Conservation (phyloP, 805 yeast genomes). For the Hanseniaspora singularis region DNA sequence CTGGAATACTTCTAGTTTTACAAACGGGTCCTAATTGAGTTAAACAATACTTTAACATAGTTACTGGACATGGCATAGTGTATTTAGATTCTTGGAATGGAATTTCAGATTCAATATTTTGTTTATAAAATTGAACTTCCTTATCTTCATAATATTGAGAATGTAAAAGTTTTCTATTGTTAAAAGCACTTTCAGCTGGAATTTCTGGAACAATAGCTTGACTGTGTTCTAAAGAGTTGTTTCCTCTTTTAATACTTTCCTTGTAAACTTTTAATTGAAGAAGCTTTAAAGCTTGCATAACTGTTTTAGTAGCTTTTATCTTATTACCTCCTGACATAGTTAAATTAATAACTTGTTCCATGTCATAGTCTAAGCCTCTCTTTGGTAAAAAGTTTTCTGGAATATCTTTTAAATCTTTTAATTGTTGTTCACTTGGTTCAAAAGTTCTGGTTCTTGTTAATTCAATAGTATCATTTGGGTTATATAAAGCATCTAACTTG, state of each 20-base stretch:
- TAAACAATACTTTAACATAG: constrained; percentile 56
- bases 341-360: constrained; percentile 68
- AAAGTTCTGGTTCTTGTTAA: constrained; percentile 26
- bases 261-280: constrained; percentile 36
- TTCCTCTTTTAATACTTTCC: constrained; percentile 40
- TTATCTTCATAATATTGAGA: neutral
- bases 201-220: constrained; percentile 5
- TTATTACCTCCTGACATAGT: constrained; percentile 90
- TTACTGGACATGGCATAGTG: constrained; percentile 41
- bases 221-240: constrained; percentile 9
- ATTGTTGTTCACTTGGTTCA: constrained; percentile 55
- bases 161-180: neutral
- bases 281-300: constrained; percentile 69
- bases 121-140: neutral
- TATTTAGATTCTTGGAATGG: constrained; percentile 1
- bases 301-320: constrained; percentile 57
- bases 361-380: constrained; percentile 47
- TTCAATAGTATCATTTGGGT: constrained; percentile 17
- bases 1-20: constrained; percentile 32
- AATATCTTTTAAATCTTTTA: constrained; percentile 41
- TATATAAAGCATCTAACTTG: constrained; percentile 28
- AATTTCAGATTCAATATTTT: neutral
- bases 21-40: constrained; percentile 82
- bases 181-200: constrained; percentile 5
- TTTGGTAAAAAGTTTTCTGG: constrained; percentile 46